Base-by-base conservation (phyloP, 1,139 yeast genomes). In the Tardiomyces blankii region DNA sequence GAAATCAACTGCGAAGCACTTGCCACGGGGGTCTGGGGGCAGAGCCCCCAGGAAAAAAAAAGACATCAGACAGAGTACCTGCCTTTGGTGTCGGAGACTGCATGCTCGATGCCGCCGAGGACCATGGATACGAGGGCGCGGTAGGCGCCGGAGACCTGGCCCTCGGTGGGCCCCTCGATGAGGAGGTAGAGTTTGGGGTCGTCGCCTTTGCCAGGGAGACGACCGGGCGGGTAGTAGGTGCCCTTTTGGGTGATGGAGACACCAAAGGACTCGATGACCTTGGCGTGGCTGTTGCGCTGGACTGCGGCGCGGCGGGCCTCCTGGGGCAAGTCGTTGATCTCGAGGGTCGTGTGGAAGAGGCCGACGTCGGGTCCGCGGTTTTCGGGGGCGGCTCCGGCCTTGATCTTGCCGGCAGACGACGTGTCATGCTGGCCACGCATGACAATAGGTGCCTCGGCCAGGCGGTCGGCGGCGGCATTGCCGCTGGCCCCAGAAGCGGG, bases 231-330 rank as follows among this genome's bases (percentile, higher is more conserved):
- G 56, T 85, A 83, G 60, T 68, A 89, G 51, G 75, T 78, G 12
- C 98, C 98, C 59, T 81, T 86, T 45, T 80, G 78, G 1, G 96
- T 88, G 44, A 89, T 79, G 4, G 95, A 80, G 0, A 91, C 80
- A 1, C 81, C 75, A 0, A 93, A 82, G 41, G 78, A 70, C 44
- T 86, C 95, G 43, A 79, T 78, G 42, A 91, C 74, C 53, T 75
- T 77, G 2, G 77, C 65, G 44, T 85, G 70, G 42, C 77, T 80
- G 2, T 82, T 81, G 30, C 83, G 73, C 50, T 82, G 80, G 3
- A 89, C 80, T 4, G 85, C 89, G 44, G 74, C 74, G 93, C 95
- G 82, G 54, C 98, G 69, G 0, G 89, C 91, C 41, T 75, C 72
- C 57, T 84, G 91, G 0, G 97, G 96, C 28, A 85, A 69, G 59